Evolutionary conservation across 164 flowering plant genomes (phyloP).

Genomic region (Houttuynia cordata): DNA sequence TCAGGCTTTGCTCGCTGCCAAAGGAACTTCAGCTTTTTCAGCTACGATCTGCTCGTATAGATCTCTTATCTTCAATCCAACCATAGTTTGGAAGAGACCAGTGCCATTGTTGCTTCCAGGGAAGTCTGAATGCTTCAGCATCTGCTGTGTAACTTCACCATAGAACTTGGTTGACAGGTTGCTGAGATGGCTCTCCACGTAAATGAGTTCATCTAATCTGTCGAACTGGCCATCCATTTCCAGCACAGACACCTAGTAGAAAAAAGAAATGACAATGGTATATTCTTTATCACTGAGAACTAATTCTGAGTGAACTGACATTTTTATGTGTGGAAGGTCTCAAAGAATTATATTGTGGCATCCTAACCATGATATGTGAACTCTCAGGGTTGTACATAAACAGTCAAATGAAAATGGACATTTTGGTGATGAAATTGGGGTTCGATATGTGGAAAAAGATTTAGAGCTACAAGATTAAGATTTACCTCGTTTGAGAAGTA

Average conservation of each 20-base stretch:
- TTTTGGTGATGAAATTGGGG: no score
- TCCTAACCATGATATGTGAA: no score
- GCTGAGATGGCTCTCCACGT: slow-evolving; percentile 90
- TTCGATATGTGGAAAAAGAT: no score
- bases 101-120: slow-evolving; percentile 97
- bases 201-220: slow-evolving; percentile 88
- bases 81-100: slow-evolving; percentile 87
- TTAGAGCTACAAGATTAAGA: no score
- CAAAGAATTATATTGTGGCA: no score
- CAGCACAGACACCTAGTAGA: slow-evolving; percentile 69
- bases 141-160: slow-evolving; percentile 91
- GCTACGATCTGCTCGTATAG: slow-evolving; percentile 74
- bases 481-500: slow-evolving; percentile 80
- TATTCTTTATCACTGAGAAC: background rate
- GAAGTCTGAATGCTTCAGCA: slow-evolving; percentile 88
- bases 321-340: no score
- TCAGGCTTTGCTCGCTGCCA: slow-evolving; percentile 4
- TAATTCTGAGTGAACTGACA: no score
- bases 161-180: slow-evolving; percentile 88
- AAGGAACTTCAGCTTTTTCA: slow-evolving; percentile 30
- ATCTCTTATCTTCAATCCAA: slow-evolving; percentile 84
- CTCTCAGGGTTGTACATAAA: no score
- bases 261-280: background rate
- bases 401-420: no score
- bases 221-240: slow-evolving; percentile 99